phyloP scores from a whole-genome alignment of 139 green algal genomes.

The Edaphochlamys debaryana region DNA sequence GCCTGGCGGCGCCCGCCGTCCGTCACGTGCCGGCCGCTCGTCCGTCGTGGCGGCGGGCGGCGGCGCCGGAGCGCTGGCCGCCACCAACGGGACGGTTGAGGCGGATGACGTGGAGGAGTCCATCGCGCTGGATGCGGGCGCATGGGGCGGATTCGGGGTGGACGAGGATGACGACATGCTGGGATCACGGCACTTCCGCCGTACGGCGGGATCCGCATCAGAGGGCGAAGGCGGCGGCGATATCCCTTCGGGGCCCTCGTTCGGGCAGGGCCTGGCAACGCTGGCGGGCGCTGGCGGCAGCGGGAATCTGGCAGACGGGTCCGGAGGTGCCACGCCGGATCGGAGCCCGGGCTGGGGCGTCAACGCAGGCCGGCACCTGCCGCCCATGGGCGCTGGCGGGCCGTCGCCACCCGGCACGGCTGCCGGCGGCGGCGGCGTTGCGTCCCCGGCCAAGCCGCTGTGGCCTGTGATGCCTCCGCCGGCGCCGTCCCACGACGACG shows the following conservation, averaged over 20 bases:
- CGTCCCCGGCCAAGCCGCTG: no score
- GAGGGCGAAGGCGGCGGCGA: not conserved
- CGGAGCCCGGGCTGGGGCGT: not conserved
- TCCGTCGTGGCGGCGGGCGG: no score
- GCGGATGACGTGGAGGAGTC: slow-evolving; percentile 49
- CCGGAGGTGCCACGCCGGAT: not conserved
- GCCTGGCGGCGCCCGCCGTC: no score
- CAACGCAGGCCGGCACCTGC: not conserved
- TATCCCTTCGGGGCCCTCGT: not conserved
- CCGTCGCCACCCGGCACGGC: not conserved
- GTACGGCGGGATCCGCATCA: not conserved
- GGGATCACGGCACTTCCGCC: slow-evolving; percentile 27
- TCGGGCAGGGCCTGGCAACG: not conserved
- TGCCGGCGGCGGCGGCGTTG: not conserved
- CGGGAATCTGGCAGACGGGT: not conserved
- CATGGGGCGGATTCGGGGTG: slow-evolving; percentile 44
- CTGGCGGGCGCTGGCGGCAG: not conserved
- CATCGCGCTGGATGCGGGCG: slow-evolving; percentile 9
- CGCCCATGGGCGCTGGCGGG: not conserved
- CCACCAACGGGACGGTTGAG: no score
- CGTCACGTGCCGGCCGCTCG: no score
- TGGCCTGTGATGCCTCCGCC: no score
- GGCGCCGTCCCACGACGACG: not conserved
- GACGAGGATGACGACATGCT: slow-evolving; percentile 51
- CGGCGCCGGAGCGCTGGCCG: no score